These are phyloP conservation scores for Usnea hakonensis DNA, from an alignment of 495 filamentous ascomycete genomes.

Conservation along the genomic window DNA sequence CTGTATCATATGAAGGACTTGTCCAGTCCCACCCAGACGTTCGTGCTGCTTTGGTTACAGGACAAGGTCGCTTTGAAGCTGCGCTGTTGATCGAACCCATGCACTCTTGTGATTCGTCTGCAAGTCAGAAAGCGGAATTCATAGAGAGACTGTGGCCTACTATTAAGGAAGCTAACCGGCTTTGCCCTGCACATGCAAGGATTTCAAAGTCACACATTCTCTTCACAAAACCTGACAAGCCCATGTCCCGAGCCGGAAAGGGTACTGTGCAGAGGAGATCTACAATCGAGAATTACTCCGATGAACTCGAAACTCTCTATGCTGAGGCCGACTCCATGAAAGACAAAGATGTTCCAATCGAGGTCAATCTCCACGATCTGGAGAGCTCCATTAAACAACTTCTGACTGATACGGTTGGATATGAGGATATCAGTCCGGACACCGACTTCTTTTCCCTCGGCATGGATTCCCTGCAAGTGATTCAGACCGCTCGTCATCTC, in stretches of 20 bases:
- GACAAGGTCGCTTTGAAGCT: not conserved
- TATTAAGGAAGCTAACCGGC: not conserved
- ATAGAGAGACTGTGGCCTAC: not conserved
- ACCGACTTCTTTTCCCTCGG: not conserved
- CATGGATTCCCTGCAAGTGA: conserved; percentile 8
- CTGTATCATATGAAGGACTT: conserved; percentile 44
- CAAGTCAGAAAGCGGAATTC: not conserved
- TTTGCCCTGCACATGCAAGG: not conserved
- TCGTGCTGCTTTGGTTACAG: not conserved
- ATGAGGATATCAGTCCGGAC: not conserved
- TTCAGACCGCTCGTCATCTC: not conserved
- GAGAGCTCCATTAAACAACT: not conserved
- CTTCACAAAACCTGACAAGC: not conserved
- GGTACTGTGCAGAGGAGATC: not conserved
- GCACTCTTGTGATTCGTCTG: not conserved
- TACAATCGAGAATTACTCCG: not conserved
- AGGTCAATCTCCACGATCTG: not conserved
- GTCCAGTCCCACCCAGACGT: too few relatives aligned
- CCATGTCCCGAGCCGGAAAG: not conserved
- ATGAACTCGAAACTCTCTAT: not conserved
- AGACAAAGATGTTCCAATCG: not conserved
- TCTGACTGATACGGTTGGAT: not conserved
- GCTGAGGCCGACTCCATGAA: not conserved
- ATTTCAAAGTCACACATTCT: not conserved
- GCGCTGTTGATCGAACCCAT: not conserved